Evolutionary conservation across 1,284 basidiomycete species (phyloP).

Genomic region (Amylostereum chailletii): DNA sequence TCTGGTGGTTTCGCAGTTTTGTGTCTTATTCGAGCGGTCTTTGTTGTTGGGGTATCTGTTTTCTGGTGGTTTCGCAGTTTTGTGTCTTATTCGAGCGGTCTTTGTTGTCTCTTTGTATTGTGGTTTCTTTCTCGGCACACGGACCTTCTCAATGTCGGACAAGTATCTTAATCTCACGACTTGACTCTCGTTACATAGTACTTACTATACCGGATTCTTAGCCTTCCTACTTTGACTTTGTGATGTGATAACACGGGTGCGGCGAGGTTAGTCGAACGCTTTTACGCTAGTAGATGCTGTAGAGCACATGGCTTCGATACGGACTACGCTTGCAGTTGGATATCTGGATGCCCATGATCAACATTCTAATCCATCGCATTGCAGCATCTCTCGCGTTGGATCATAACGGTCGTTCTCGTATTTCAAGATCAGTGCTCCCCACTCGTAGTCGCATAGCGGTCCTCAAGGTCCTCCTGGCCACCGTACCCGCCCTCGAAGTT

Average conservation of each 20-base stretch:
- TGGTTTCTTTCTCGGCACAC: not conserved
- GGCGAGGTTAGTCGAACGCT: no score
- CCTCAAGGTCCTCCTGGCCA: constrained; percentile 40
- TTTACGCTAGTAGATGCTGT: no score
- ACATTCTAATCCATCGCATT: not conserved
- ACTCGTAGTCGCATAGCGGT: constrained; percentile 38
- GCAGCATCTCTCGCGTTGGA: not conserved
- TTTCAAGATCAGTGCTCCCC: constrained; percentile 30
- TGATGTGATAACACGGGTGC: no score
- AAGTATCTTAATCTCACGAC: not conserved
- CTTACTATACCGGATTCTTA: not conserved
- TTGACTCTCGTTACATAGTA: not conserved
- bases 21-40: not conserved
- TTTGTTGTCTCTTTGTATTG: constrained; percentile 2
- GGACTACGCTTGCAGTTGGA: not conserved
- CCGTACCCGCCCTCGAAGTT: constrained; percentile 10
- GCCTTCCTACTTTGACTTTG: not conserved
- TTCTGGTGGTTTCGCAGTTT: not conserved
- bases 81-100: constrained; percentile 2
- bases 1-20: not conserved
- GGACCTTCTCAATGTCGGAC: not conserved
- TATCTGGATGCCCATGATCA: not conserved
- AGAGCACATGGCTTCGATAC: not conserved
- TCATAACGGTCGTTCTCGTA: not conserved
- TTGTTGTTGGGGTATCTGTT: not conserved